These are phyloP conservation scores for Hippophae gyantsensis DNA, from an alignment of 306 rosid genomes.

Conservation along the genomic window DNA sequence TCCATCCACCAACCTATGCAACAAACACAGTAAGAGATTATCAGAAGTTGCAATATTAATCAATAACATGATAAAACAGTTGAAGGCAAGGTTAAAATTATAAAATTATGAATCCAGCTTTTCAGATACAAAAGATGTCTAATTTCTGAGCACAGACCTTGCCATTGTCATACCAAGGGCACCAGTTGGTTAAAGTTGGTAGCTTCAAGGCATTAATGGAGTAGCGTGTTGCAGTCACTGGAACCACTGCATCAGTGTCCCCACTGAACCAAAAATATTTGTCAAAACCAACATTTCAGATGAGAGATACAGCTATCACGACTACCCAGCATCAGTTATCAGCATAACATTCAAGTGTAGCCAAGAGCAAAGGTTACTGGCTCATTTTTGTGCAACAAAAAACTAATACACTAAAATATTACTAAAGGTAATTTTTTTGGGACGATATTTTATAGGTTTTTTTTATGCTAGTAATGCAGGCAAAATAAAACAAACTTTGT, in stretches of 20 bases:
- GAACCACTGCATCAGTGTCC: conserved; percentile 88
- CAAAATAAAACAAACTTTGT: no score
- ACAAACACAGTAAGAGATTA: conserved; percentile 17
- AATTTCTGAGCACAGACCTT: conserved; percentile 51
- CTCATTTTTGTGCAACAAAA: no score
- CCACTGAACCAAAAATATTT: conserved; percentile 44
- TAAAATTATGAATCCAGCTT: not conserved
- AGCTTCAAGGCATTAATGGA: conserved; percentile 82
- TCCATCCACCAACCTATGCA: conserved; percentile 83
- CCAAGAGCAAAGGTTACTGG: no score
- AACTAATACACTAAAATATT: no score
- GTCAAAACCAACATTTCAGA: not conserved
- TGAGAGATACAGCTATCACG: no score
- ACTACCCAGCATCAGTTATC: no score
- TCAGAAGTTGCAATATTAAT: conserved; percentile 12
- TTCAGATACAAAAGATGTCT: not conserved
- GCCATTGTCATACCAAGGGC: conserved; percentile 72
- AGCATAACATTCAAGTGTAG: no score
- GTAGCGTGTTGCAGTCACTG: conserved; percentile 79
- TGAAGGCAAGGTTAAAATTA: not conserved
- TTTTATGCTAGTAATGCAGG: no score
- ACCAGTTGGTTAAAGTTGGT: conserved; percentile 73
- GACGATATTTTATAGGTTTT: no score
- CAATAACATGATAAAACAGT: not conserved
- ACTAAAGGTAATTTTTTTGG: no score